These are phyloP conservation scores for Penicillium verrucosum DNA, from an alignment of 2,329 filamentous ascomycete genomes.

Conservation along the genomic window DNA sequence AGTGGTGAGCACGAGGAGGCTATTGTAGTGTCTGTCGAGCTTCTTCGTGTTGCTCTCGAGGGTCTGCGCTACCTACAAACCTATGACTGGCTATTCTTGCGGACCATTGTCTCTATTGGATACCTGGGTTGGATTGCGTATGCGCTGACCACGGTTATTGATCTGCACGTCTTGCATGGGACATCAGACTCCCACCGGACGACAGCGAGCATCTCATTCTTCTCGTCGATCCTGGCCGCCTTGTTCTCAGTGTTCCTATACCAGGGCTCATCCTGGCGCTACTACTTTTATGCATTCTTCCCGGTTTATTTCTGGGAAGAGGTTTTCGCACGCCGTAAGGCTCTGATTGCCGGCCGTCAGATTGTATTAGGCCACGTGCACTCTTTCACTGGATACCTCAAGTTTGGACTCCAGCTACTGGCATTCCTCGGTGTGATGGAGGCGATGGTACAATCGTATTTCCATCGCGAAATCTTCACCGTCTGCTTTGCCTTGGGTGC, in stretches of 20 bases:
- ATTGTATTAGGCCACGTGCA: constrained; percentile 68
- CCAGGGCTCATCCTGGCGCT: constrained; percentile 75
- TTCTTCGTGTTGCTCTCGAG: constrained; percentile 74
- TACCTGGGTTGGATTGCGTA: constrained; percentile 97
- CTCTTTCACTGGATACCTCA: constrained; percentile 55
- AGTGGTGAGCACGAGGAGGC: constrained; percentile 67
- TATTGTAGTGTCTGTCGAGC: constrained; percentile 70
- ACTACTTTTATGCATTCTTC: constrained; percentile 90
- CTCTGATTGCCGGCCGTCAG: constrained; percentile 63
- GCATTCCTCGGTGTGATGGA: constrained; percentile 73
- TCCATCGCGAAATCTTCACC: constrained; percentile 82
- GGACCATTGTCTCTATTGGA: constrained; percentile 81
- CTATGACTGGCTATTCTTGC: constrained; percentile 95
- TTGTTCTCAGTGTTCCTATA: constrained; percentile 77
- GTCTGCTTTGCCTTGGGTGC: constrained; percentile 71
- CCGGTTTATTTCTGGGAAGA: constrained; percentile 97
- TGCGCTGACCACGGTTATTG: constrained; percentile 81
- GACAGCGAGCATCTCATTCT: constrained; percentile 58
- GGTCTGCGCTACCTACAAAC: constrained; percentile 93
- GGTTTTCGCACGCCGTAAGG: constrained; percentile 73
- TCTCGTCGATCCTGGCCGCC: constrained; percentile 70
- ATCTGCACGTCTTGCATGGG: constrained; percentile 78
- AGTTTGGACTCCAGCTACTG: constrained; percentile 61
- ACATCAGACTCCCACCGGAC: constrained; percentile 63
- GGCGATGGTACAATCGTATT: constrained; percentile 84